These are phyloP conservation scores for Penicillium glabrum DNA, from an alignment of 2,329 filamentous ascomycete genomes.

Conservation along the genomic window DNA sequence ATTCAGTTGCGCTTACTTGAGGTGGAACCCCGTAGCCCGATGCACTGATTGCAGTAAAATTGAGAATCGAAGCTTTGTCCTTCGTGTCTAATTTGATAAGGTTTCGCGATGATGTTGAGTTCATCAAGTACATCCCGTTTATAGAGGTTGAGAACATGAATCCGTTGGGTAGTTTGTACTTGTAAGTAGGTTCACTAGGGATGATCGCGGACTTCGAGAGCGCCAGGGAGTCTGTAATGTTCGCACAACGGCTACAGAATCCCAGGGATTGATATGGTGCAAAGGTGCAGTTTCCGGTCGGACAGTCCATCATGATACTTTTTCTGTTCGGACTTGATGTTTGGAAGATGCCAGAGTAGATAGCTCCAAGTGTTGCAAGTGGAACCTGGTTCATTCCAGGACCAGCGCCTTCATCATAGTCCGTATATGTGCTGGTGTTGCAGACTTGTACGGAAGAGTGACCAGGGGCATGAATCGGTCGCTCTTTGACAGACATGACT, in stretches of 20 bases:
- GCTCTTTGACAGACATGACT: constrained; percentile 22
- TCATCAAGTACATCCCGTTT: constrained; percentile 19
- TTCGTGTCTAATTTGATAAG: constrained; percentile 15
- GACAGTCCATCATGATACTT: constrained; percentile 23
- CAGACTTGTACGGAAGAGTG: constrained; percentile 20
- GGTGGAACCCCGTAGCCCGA: constrained; percentile 15
- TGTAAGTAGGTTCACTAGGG: constrained; percentile 5
- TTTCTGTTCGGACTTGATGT: constrained; percentile 16
- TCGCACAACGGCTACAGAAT: constrained; percentile 26
- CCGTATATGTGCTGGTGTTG: constrained; percentile 19
- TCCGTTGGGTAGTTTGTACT: constrained; percentile 21
- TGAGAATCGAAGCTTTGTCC: constrained; percentile 15
- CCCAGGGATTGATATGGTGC: constrained; percentile 31
- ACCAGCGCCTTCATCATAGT: constrained; percentile 20
- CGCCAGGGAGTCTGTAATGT: constrained; percentile 15
- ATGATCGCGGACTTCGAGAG: neutral
- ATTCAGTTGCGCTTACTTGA: constrained; percentile 22
- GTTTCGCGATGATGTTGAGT: constrained; percentile 11
- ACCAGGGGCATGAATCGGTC: constrained; percentile 13
- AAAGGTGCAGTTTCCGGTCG: constrained; percentile 36
- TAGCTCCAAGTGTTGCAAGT: constrained; percentile 26
- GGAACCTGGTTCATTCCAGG: constrained; percentile 24
- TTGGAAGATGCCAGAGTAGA: constrained; percentile 32
- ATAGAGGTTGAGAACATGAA: constrained; percentile 16
- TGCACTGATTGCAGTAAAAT: constrained; percentile 23